Evolutionary conservation across 805 yeast genomes (phyloP).

Genomic region (Candida boidinii): DNA sequence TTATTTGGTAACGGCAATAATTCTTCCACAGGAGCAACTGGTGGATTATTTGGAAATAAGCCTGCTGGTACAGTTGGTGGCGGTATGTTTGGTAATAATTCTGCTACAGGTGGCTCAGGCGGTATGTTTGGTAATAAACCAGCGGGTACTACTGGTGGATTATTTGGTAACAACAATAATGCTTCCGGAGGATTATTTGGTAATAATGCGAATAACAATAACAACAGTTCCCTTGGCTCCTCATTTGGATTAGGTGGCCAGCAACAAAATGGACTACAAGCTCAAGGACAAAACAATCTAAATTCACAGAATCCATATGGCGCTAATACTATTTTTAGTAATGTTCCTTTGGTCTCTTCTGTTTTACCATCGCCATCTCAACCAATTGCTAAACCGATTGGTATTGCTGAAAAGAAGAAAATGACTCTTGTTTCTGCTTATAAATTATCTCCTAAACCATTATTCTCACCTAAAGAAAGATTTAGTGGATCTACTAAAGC

Average conservation of each 20-base stretch:
- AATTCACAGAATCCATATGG: conserved; percentile 77
- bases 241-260: conserved; percentile 5
- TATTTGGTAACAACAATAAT: conserved; percentile 22
- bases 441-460: conserved; percentile 56
- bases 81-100: conserved; percentile 31
- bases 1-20: conserved; percentile 11
- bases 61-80: conserved; percentile 13
- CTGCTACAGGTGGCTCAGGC: conserved; percentile 6
- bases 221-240: conserved; percentile 10
- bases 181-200: conserved; percentile 1
- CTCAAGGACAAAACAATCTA: conserved; percentile 11
- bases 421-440: conserved; percentile 54
- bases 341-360: conserved; percentile 25
- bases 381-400: conserved; percentile 43
- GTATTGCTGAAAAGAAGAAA: conserved; percentile 42
- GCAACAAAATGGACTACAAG: conserved; percentile 15
- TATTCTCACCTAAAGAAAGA: conserved; percentile 28
- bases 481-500: conserved; percentile 13
- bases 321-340: conserved; percentile 55
- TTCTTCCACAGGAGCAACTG: conserved; percentile 9
- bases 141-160: conserved; percentile 17
- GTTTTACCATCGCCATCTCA: conserved; percentile 36
- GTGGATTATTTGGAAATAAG: conserved; percentile 19
- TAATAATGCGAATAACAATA: not conserved
- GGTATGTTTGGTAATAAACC: conserved; percentile 12